Evolutionary conservation across 768 basidiomycete species (phyloP).

Genomic region (Candolleomyces aberdarensis): DNA sequence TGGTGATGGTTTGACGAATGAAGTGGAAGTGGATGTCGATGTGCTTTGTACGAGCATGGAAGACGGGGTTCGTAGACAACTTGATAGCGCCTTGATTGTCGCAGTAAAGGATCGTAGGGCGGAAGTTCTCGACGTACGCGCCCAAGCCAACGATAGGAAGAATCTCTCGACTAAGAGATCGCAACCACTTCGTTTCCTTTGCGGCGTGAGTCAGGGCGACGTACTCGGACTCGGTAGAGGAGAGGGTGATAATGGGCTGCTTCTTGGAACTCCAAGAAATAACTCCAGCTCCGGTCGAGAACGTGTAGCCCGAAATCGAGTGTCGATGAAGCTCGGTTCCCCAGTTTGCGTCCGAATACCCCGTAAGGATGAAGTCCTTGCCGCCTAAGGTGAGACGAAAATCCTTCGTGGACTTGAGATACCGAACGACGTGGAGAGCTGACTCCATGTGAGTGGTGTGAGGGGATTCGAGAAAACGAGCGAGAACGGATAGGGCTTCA

Average conservation of each 20-base stretch:
- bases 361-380: background rate
- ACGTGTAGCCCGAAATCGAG: no score
- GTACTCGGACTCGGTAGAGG: slow-evolving; percentile 34
- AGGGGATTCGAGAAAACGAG: no score
- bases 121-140: background rate
- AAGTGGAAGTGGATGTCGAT: slow-evolving; percentile 34
- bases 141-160: background rate
- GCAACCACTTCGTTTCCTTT: slow-evolving; percentile 18
- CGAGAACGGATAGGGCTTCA: slow-evolving; percentile 8
- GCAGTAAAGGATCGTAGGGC: background rate
- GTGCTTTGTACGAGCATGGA: slow-evolving; percentile 32
- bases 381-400: background rate
- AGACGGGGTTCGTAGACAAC: slow-evolving; percentile 21
- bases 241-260: no score
- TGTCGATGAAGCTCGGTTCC: slow-evolving; percentile 16
- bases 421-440: slow-evolving; percentile 13
- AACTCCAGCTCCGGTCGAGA: no score
- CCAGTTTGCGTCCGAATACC: slow-evolving; percentile 14
- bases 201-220: slow-evolving; percentile 25
- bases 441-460: slow-evolving; percentile 12
- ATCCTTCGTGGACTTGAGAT: slow-evolving; percentile 15
- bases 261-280: no score
- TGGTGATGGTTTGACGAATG: slow-evolving; percentile 18
- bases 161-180: slow-evolving; percentile 4
- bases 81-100: no score